Evolutionary conservation across 257 asterid species (phyloP).

Genomic region (Capsicum baccatum): DNA sequence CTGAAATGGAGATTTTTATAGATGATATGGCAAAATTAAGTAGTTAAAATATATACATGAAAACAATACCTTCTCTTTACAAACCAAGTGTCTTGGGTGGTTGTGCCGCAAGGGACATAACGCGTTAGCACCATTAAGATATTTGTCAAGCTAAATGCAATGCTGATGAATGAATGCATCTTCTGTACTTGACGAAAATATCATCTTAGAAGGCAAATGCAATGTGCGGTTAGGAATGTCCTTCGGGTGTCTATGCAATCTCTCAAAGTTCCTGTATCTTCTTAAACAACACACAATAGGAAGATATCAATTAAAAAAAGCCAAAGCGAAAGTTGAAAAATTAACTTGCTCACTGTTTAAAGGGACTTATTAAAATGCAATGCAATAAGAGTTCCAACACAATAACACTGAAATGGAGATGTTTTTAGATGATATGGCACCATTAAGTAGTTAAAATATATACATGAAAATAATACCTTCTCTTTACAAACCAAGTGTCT

Average conservation of each 20-base stretch:
- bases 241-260: no score
- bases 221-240: no score
- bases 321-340: conserved; percentile 31
- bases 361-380: conserved; percentile 5
- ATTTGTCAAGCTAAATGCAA: conserved; percentile 91
- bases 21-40: no score
- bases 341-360: conserved; percentile 22
- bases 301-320: conserved; percentile 31
- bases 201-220: neutral
- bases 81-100: conserved; percentile 60
- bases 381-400: neutral
- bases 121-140: conserved; percentile 39
- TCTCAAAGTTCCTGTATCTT: conserved; percentile 82
- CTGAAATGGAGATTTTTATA: conserved; percentile 37
- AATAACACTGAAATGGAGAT: no score
- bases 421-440: no score
- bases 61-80: conserved; percentile 84
- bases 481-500: conserved; percentile 87
- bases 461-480: conserved; percentile 61
- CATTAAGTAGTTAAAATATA: neutral
- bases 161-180: conserved; percentile 95
- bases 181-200: conserved; percentile 97
- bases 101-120: no score
- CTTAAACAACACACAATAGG: conserved; percentile 34
- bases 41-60: conserved; percentile 14